A percentile compares a stretch with the other conserved stretches of the same genome.
Conservation (phyloP, 306 rosid genomes). For the Abrus pulchellus region DNA sequence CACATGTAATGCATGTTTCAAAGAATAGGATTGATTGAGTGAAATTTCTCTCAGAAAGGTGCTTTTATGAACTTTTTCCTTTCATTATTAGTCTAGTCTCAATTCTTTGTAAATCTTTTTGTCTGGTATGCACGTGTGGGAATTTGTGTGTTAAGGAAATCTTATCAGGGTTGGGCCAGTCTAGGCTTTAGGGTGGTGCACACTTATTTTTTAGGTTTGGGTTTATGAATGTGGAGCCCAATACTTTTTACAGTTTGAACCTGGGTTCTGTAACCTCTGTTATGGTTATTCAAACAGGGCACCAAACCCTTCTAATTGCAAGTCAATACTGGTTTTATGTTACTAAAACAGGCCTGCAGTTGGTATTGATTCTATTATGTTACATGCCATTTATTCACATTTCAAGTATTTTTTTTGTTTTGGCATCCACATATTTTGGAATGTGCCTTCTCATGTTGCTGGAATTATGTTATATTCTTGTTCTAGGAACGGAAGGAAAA, state of each 20-base stretch:
- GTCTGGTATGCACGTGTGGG: conserved; percentile 32
- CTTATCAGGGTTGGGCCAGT: conserved; percentile 16
- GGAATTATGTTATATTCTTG: conserved; percentile 42
- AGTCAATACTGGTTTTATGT: background rate
- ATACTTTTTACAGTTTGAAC: conserved; percentile 24
- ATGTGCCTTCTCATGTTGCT: conserved; percentile 27
- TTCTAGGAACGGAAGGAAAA: conserved; percentile 82
- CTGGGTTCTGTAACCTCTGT: conserved; percentile 17
- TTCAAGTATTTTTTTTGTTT: background rate
- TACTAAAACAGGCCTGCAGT: background rate
- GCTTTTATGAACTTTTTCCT: conserved; percentile 3
- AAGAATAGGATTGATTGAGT: conserved; percentile 8
- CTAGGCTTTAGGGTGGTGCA: conserved; percentile 12
- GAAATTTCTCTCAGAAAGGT: conserved; percentile 8
- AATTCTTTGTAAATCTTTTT: conserved; percentile 7
- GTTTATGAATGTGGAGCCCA: conserved; percentile 1
- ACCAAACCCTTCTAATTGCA: conserved; percentile 24
- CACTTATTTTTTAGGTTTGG: conserved; percentile 6
- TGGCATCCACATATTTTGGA: background rate
- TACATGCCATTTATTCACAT: conserved; percentile 15
- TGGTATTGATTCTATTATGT: conserved; percentile 30
- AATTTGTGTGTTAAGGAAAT: conserved; percentile 29
- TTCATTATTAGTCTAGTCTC: background rate
- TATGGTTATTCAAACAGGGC: background rate
- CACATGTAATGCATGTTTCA: conserved; percentile 3